These are phyloP conservation scores for Candida maris DNA, from an alignment of 805 yeast genomes.

Conservation along the genomic window DNA sequence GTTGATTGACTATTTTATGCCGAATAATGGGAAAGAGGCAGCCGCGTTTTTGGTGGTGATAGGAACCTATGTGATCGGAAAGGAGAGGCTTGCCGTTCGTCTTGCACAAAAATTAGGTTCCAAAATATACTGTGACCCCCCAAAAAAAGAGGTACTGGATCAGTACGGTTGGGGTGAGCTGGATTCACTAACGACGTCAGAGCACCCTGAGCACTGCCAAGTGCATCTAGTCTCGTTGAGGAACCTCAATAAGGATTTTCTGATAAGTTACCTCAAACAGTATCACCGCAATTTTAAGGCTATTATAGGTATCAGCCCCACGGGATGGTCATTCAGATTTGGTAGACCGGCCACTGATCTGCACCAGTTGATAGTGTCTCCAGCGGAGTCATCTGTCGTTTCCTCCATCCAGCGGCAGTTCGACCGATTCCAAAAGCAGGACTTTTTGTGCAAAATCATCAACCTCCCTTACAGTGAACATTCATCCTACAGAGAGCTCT, in stretches of 20 bases:
- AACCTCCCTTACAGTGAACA: slow-evolving; percentile 85
- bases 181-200: slow-evolving; percentile 36
- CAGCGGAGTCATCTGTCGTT: slow-evolving; percentile 11
- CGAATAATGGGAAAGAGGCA: slow-evolving; percentile 7
- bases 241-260: slow-evolving; percentile 42
- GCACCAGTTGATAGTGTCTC: slow-evolving; percentile 12
- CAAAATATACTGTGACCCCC: slow-evolving; percentile 51
- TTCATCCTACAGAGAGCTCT: slow-evolving; percentile 80
- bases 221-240: slow-evolving; percentile 76
- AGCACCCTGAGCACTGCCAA: slow-evolving; percentile 43
- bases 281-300: slow-evolving; percentile 48
- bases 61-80: slow-evolving; percentile 91
- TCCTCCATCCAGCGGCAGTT: slow-evolving; percentile 16
- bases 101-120: slow-evolving; percentile 51
- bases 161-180: slow-evolving; percentile 44
- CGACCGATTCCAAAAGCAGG: slow-evolving; percentile 16
- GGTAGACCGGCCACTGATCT: slow-evolving; percentile 11
- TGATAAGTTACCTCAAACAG: slow-evolving; percentile 48
- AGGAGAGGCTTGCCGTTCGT: slow-evolving; percentile 75
- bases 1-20: slow-evolving; percentile 36
- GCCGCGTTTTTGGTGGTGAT: slow-evolving; percentile 49
- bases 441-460: slow-evolving; percentile 17
- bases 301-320: slow-evolving; percentile 75
- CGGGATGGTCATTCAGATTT: slow-evolving; percentile 79
- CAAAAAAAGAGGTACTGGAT: slow-evolving; percentile 44